Conservation (phyloP, 192 early-diverging fungal genomes). For the Dispira parvispora region DNA sequence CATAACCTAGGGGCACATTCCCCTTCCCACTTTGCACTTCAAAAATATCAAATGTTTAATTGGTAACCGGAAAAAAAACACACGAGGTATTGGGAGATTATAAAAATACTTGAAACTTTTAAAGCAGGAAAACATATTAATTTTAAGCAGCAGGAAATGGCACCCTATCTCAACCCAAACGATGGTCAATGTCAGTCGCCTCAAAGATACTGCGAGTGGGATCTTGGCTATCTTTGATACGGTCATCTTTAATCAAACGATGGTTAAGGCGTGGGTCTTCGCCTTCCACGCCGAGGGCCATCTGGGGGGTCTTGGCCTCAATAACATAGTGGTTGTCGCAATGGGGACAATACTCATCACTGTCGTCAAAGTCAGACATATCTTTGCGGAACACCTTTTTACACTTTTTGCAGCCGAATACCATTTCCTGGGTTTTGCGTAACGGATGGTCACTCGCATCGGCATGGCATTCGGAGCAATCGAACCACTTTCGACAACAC, state of each 20-base stretch:
- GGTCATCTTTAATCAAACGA: constrained; percentile 40
- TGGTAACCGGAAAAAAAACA: too few species aligned
- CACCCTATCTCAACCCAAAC: constrained; percentile 19
- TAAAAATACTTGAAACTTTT: too few species aligned
- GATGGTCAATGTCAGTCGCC: constrained; percentile 17
- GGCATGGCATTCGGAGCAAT: constrained; percentile 89
- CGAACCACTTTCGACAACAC: constrained; percentile 93
- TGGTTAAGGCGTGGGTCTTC: constrained; percentile 71
- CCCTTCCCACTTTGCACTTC: too few species aligned
- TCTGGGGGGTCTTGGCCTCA: constrained; percentile 75
- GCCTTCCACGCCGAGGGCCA: constrained; percentile 79
- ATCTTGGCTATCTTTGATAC: constrained; percentile 16
- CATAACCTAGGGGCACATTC: too few species aligned
- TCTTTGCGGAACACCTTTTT: constrained; percentile 96
- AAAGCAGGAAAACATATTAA: too few species aligned
- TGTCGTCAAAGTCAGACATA: constrained; percentile 74
- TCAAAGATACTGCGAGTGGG: constrained; percentile 17
- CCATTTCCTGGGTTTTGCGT: constrained; percentile 72
- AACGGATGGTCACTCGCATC: constrained; percentile 61
- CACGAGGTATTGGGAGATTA: too few species aligned
- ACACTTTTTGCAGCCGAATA: constrained; percentile 97
- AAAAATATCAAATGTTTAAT: too few species aligned
- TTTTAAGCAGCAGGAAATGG: too few species aligned
- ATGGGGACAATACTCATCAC: constrained; percentile 94
- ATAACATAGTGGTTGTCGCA: constrained; percentile 97